Evolutionary conservation across 108 stramenopile species (phyloP).

Genomic region (Bacterosira constricta): DNA sequence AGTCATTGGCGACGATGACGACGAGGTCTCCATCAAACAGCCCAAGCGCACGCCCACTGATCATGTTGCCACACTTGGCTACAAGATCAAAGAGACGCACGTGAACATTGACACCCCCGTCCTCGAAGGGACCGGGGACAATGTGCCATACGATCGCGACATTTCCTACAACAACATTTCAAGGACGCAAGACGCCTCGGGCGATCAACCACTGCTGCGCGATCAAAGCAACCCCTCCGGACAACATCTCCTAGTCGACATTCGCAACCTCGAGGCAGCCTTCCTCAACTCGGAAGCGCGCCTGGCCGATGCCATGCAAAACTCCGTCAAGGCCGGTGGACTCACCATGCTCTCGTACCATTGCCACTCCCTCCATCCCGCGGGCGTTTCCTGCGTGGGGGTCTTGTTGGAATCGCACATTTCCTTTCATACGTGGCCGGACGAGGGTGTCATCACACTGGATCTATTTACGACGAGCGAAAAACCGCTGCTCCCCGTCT

Average conservation of each 20-base stretch:
- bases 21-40: conserved; percentile 35
- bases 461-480: conserved; percentile 85
- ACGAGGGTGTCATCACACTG: conserved; percentile 84
- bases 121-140: conserved; percentile 38
- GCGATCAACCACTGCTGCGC: conserved; percentile 9
- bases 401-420: conserved; percentile 87
- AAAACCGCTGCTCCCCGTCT: conserved; percentile 66
- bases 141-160: conserved; percentile 16
- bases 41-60: conserved; percentile 34
- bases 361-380: conserved; percentile 82
- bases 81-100: conserved; percentile 47
- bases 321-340: conserved; percentile 60
- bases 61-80: conserved; percentile 41
- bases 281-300: conserved; percentile 76
- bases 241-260: conserved; percentile 84
- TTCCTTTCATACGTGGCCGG: conserved; percentile 90
- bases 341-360: conserved; percentile 86
- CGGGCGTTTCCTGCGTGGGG: conserved; percentile 83
- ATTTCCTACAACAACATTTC: conserved; percentile 9
- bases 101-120: conserved; percentile 45
- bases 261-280: conserved; percentile 71
- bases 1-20: background rate
- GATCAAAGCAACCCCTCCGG: conserved; percentile 61
- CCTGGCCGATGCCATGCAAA: conserved; percentile 71
- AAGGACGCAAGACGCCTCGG: no score